These are phyloP conservation scores for Hypoxylon sp. DNA, from an alignment of 2,329 filamentous ascomycete species.

Conservation along the genomic window DNA sequence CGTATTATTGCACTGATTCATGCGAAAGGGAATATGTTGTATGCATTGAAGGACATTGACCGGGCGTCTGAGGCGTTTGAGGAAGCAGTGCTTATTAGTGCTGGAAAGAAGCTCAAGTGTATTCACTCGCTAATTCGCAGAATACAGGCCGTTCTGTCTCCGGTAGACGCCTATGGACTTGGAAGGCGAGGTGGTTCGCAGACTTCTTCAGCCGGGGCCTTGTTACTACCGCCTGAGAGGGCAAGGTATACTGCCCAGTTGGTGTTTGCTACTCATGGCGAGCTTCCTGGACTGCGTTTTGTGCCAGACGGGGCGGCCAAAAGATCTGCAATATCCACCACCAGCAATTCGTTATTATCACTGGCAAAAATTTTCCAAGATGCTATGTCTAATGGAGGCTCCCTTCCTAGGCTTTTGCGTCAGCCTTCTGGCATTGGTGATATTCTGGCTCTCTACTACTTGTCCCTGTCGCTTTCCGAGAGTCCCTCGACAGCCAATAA, in stretches of 20 bases:
- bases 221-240: slow-evolving; percentile 86
- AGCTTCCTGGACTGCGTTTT: slow-evolving; percentile 83
- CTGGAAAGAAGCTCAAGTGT: slow-evolving; percentile 77
- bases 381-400: slow-evolving; percentile 83
- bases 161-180: slow-evolving; percentile 56
- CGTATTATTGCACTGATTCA: slow-evolving; percentile 94
- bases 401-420: slow-evolving; percentile 68
- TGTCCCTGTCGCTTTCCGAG: slow-evolving; percentile 93
- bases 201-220: slow-evolving; percentile 67
- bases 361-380: slow-evolving; percentile 98
- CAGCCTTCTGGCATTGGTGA: slow-evolving; percentile 86
- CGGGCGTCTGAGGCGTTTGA: slow-evolving; percentile 92
- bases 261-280: slow-evolving; percentile 82
- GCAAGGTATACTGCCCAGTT: slow-evolving; percentile 86
- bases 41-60: slow-evolving; percentile 85
- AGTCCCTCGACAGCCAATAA: slow-evolving; percentile 99
- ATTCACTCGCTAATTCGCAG: slow-evolving; percentile 84
- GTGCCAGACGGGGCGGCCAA: slow-evolving; percentile 79
- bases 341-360: slow-evolving; percentile 94
- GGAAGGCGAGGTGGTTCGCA: slow-evolving; percentile 52
- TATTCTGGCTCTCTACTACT: slow-evolving; percentile 93
- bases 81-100: slow-evolving; percentile 91
- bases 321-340: slow-evolving; percentile 89
- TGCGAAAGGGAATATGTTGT: slow-evolving; percentile 98
- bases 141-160: slow-evolving; percentile 79